A percentile compares a stretch with the other conserved stretches of the same genome.
phyloP scores from a whole-genome alignment of 1,139 yeast genomes.

The Candida glucosophila region DNA sequence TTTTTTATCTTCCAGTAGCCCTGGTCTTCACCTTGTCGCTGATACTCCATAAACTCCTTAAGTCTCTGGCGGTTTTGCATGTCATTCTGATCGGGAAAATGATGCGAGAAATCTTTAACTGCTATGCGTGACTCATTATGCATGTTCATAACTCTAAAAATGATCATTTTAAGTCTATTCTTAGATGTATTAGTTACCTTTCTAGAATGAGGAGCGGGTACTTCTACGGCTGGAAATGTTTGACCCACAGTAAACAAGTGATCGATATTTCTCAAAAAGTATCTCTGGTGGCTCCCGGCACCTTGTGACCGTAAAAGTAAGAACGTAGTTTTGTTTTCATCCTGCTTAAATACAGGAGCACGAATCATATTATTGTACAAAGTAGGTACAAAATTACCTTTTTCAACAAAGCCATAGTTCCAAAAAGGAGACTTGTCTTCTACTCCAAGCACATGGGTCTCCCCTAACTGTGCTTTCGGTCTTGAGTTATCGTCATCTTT shows the following conservation, averaged over 20 bases:
- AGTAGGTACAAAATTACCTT: constrained; percentile 91
- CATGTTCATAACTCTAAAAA: constrained; percentile 76
- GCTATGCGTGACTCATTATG: constrained; percentile 67
- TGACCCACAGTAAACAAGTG: constrained; percentile 86
- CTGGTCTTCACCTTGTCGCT: constrained; percentile 89
- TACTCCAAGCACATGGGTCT: constrained; percentile 89
- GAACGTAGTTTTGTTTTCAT: constrained; percentile 71
- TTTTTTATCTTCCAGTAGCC: constrained; percentile 91
- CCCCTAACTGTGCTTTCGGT: constrained; percentile 87
- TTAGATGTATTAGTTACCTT: constrained; percentile 94
- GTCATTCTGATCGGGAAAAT: constrained; percentile 95
- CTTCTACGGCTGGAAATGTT: constrained; percentile 84
- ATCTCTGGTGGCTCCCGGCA: constrained; percentile 51
- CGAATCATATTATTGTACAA: constrained; percentile 84
- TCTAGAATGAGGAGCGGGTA: constrained; percentile 97
- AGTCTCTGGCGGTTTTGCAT: constrained; percentile 94
- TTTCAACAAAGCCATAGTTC: constrained; percentile 96
- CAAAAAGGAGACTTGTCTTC: constrained; percentile 97
- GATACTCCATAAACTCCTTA: constrained; percentile 97
- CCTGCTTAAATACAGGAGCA: constrained; percentile 91
- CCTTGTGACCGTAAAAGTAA: constrained; percentile 75
- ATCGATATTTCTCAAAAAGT: constrained; percentile 53
- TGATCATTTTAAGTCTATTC: constrained; percentile 88
- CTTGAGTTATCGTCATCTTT: constrained; percentile 75
- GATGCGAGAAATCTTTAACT: constrained; percentile 82